Evolutionary conservation across 2,329 filamentous ascomycete genomes (phyloP).

Genomic region (Sarocladium strictum): DNA sequence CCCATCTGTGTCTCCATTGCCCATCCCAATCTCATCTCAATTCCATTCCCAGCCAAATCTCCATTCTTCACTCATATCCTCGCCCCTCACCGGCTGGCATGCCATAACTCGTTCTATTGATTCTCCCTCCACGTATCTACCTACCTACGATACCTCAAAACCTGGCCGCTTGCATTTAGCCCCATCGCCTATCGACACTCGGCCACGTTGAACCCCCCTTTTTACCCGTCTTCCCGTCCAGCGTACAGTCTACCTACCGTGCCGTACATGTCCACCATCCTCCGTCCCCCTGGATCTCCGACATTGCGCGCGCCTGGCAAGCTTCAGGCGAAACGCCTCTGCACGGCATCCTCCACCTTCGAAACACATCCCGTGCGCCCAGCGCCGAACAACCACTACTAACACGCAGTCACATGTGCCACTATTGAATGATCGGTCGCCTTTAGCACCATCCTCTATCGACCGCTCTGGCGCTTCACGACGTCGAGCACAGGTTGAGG

Average conservation of each 20-base stretch:
- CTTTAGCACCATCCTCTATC: not conserved
- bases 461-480: not conserved
- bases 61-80: not conserved
- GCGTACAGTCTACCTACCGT: too few relatives aligned
- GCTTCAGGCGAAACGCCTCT: constrained; percentile 4
- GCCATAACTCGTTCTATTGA: not conserved
- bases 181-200: not conserved
- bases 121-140: not conserved
- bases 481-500: too few relatives aligned
- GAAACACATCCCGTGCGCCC: constrained; percentile 4
- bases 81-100: not conserved
- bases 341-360: constrained; percentile 3
- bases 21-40: constrained; percentile 2
- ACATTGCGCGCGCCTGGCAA: constrained; percentile 4
- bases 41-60: constrained; percentile 3
- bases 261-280: too few relatives aligned
- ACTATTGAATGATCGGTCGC: not conserved
- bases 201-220: not conserved
- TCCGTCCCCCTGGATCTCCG: constrained; percentile 2
- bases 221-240: constrained; percentile 3
- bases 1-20: not conserved
- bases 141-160: too few relatives aligned
- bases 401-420: not conserved
- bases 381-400: not conserved
- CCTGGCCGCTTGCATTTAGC: constrained; percentile 2